Evolutionary conservation across 1,284 basidiomycete species (phyloP).

Genomic region (Cryptococcus hybrid): DNA sequence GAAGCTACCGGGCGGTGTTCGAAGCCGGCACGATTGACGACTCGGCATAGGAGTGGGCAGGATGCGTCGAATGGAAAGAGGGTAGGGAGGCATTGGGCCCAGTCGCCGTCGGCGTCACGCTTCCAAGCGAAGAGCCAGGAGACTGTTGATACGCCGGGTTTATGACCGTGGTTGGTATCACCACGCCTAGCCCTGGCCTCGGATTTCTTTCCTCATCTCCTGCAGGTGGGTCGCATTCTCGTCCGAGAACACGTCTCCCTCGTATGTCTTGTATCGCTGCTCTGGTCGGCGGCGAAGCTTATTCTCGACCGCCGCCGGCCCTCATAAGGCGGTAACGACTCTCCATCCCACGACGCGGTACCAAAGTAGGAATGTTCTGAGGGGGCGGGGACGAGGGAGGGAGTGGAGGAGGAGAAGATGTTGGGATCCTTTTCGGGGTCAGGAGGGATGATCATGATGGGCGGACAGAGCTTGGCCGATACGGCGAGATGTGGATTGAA

Average conservation of each 20-base stretch:
- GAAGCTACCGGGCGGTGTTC: constrained; percentile 4
- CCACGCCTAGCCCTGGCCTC: neutral
- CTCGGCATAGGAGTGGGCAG: too few relatives aligned
- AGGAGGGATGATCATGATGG: constrained; percentile 49
- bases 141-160: neutral
- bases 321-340: constrained; percentile 43
- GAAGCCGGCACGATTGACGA: neutral
- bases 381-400: constrained; percentile 24
- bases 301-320: constrained; percentile 5
- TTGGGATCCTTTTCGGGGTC: constrained; percentile 50
- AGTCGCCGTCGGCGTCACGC: neutral
- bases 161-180: neutral
- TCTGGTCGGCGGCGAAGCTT: neutral
- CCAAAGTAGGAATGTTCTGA: constrained; percentile 12
- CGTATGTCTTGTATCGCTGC: neutral
- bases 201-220: neutral
- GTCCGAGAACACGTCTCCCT: constrained; percentile 11
- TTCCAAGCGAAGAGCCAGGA: neutral
- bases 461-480: neutral
- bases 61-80: neutral
- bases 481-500: too few relatives aligned
- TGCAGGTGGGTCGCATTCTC: neutral
- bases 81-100: neutral
- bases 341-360: constrained; percentile 19
- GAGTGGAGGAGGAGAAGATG: constrained; percentile 32